These are phyloP conservation scores for Peniophora sp. DNA, from an alignment of 1,284 basidiomycete genomes.

Conservation along the genomic window DNA sequence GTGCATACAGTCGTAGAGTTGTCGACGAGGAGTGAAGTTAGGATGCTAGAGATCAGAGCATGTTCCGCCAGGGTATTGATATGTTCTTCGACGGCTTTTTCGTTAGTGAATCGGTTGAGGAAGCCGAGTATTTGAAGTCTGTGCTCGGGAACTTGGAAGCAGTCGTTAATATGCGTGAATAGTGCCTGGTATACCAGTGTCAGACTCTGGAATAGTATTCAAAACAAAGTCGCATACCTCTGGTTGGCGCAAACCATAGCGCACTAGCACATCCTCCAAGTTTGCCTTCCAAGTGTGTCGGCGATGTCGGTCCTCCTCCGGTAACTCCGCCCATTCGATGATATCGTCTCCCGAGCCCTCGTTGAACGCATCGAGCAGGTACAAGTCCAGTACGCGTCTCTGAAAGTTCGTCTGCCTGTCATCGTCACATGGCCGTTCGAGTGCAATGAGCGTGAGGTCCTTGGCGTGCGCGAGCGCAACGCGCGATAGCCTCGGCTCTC, in stretches of 20 bases:
- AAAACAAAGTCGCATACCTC: constrained; percentile 35
- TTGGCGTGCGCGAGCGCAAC: constrained; percentile 57
- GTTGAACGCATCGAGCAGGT: constrained; percentile 66
- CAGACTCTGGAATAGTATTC: background rate
- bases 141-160: constrained; percentile 48
- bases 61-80: constrained; percentile 51
- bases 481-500: constrained; percentile 59
- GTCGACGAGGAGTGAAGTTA: constrained; percentile 61
- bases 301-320: constrained; percentile 49
- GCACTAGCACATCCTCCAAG: constrained; percentile 63
- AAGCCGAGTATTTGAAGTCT: constrained; percentile 64
- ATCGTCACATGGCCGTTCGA: constrained; percentile 38
- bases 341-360: constrained; percentile 65
- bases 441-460: constrained; percentile 56
- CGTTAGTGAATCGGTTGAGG: constrained; percentile 53
- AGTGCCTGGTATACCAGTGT: constrained; percentile 42
- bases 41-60: constrained; percentile 50
- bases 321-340: constrained; percentile 62
- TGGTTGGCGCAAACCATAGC: constrained; percentile 51
- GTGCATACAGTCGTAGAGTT: constrained; percentile 63
- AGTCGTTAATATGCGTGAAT: constrained; percentile 51
- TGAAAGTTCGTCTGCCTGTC: constrained; percentile 58
- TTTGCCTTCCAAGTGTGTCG: constrained; percentile 66
- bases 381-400: constrained; percentile 60
- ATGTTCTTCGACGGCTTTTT: constrained; percentile 37